Evolutionary conservation across 2,329 filamentous ascomycete species (phyloP), one percentile per base, ranked within the genome.

Genomic region (Diaporthe eres): DNA sequence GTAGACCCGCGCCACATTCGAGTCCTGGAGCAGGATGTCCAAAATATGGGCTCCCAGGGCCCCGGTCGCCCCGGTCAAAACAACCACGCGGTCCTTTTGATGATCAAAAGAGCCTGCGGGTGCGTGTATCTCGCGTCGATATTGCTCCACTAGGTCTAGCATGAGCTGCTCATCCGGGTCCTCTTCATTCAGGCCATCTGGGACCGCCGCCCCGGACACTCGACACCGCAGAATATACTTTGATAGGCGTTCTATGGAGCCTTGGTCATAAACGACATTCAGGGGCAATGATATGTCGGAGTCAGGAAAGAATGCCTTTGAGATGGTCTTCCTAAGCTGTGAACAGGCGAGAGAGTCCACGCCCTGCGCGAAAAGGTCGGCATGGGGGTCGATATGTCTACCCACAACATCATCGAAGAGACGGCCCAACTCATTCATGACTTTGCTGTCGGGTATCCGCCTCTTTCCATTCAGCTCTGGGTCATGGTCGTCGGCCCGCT

Each of bases 301-400:
- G 7, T 75, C 34, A 0, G 77, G 74, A 0, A 84, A 71, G 31
- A 82, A 82, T 0, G 31, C 72, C 1, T 79, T 77, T 42, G 82
- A 79, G 2, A 85, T 78, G 4, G 82, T 60, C 58, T 81, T 83
- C 22, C 88, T 82, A 28, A 92, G 86, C 73, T 88, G 88, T 76
- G 91, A 88, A 71, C 87, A 89, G 0, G 87, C 86, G 2, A 90
- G 87, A 0, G 92, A 93, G 79, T 93, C 91, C 0, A 93, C 86
- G 0, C 91, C 91, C 77, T 88, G 88, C 0, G 85, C 85, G 77
- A 90, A 92, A 1, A 93, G 81, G 78, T 93, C 90, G 3, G 85
- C 83, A 10, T 87, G 81, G 1, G 85, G 74, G 15, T 83, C 77
- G 0, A 84, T 71, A 0, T 80, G 47, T 0, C 79, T 76, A 0